These are phyloP conservation scores for Spergularia bocconei DNA, from an alignment of 148 eudicot genomes.

Conservation along the genomic window DNA sequence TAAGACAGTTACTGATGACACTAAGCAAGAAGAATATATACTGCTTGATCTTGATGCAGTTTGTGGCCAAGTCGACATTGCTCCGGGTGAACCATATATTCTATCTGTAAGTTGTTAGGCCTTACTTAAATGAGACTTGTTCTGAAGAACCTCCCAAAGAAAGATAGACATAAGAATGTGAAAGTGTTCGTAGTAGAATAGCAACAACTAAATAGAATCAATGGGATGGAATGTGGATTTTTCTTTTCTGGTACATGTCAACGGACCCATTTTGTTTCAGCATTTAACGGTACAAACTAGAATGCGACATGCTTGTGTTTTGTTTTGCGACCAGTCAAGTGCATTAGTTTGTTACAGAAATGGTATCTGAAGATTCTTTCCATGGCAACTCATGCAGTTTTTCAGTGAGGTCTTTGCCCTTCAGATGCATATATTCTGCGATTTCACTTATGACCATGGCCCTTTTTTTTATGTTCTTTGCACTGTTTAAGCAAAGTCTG, in stretches of 20 bases:
- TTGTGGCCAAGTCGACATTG: slow-evolving; percentile 44
- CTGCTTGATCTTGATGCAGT: slow-evolving; percentile 58
- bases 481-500: not conserved
- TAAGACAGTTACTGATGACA: slow-evolving; percentile 23
- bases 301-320: no score
- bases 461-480: not conserved
- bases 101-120: slow-evolving; percentile 52
- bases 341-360: no score
- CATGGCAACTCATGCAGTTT: not conserved
- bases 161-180: no score
- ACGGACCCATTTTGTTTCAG: no score
- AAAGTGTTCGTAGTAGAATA: no score
- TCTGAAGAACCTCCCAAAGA: not conserved
- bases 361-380: not conserved
- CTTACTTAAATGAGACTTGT: not conserved
- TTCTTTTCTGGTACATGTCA: no score
- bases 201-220: no score
- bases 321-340: no score
- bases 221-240: no score
- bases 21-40: slow-evolving; percentile 54
- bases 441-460: not conserved
- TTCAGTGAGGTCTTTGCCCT: not conserved
- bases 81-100: slow-evolving; percentile 64
- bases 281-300: no score
- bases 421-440: not conserved